These are phyloP conservation scores for Colletotrichum cordylinicola DNA, from an alignment of 2,329 filamentous ascomycete genomes.

Conservation along the genomic window DNA sequence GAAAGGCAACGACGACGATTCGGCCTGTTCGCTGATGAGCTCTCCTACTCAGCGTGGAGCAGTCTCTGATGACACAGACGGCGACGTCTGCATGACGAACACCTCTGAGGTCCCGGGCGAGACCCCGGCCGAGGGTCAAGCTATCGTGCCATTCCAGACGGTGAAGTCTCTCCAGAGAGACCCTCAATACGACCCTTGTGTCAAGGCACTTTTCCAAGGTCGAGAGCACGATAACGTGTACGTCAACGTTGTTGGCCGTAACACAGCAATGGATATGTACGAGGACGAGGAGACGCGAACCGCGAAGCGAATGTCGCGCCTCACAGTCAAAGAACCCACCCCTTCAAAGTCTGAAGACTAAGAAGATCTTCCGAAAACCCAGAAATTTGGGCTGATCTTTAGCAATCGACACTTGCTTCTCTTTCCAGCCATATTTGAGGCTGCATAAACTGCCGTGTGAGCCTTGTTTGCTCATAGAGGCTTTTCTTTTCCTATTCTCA, in stretches of 20 bases:
- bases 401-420: background rate
- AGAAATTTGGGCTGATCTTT: background rate
- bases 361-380: background rate
- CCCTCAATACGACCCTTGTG: conserved; percentile 21
- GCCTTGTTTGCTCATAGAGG: background rate
- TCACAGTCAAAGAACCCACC: background rate
- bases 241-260: conserved; percentile 24
- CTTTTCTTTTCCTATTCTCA: background rate
- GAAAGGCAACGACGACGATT: background rate
- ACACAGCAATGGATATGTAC: conserved; percentile 33
- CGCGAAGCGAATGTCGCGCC: background rate
- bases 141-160: conserved; percentile 1
- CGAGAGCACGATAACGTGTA: conserved; percentile 22
- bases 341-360: background rate
- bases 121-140: background rate
- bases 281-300: background rate
- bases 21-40: background rate
- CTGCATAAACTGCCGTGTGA: background rate
- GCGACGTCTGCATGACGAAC: background rate
- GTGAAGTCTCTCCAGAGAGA: conserved; percentile 23
- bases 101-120: background rate
- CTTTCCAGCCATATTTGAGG: background rate
- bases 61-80: background rate
- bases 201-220: conserved; percentile 26
- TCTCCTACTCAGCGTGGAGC: background rate